phyloP scores from a whole-genome alignment of 805 yeast genomes.

The Saccharomycopsis fibuligera region DNA sequence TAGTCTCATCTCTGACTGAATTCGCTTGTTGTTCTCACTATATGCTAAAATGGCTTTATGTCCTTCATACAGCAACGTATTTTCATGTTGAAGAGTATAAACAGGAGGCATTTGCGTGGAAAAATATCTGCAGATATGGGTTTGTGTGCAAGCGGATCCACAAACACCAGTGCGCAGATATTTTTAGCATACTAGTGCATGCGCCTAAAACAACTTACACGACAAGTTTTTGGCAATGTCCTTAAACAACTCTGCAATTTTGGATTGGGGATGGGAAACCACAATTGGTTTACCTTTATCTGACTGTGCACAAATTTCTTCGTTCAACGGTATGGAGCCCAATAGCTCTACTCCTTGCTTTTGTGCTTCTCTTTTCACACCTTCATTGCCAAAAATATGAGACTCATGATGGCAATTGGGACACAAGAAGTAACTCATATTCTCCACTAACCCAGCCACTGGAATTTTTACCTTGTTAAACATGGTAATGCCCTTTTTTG shows the following conservation, averaged over 20 bases:
- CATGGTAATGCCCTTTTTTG: constrained; percentile 74
- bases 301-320: constrained; percentile 50
- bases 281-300: constrained; percentile 65
- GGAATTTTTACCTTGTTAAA: constrained; percentile 67
- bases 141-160: too few relatives aligned
- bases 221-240: constrained; percentile 43
- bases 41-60: too few relatives aligned
- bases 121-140: too few relatives aligned
- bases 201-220: too few relatives aligned
- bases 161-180: too few relatives aligned
- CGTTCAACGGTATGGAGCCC: constrained; percentile 64
- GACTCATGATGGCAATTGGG: constrained; percentile 70
- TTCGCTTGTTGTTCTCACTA: too few relatives aligned
- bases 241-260: constrained; percentile 37
- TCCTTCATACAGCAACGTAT: too few relatives aligned
- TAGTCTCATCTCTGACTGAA: too few relatives aligned
- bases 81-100: too few relatives aligned
- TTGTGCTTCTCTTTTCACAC: constrained; percentile 44
- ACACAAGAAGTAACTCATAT: constrained; percentile 73
- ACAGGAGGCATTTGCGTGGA: too few relatives aligned
- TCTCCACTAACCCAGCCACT: constrained; percentile 70
- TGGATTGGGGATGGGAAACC: constrained; percentile 34
- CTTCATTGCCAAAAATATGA: constrained; percentile 67
- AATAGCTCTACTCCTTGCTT: constrained; percentile 43
- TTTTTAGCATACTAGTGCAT: too few relatives aligned